Evolutionary conservation across 2,329 filamentous ascomycete species (phyloP), one percentile per base, ranked within the genome.

Genomic region (Ceratocystis ficicola): DNA sequence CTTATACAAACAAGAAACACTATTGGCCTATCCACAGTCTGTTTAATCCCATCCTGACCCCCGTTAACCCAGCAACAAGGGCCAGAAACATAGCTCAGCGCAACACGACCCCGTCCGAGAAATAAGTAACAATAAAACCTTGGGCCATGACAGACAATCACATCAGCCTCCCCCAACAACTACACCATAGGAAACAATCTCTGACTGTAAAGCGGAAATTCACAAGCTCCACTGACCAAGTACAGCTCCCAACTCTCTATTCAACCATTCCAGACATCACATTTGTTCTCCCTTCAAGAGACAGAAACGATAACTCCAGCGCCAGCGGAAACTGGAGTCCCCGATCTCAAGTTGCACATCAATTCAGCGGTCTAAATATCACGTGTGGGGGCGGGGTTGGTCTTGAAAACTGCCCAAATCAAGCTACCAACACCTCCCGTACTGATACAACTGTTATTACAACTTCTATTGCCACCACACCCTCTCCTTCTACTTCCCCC

Each of bases 271-370:
- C 57, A 20, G 46, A 20, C 25, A 55, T 62, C 50, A 46, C 66
- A 44, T 67, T 67, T 63, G 62, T 62, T 28, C 63, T 62, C 32
- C 66, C 66, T 52, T 57, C 57, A 32, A n/a, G 30, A 22, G 63
- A 61, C 20, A 63, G 7, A 46, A 55, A 28, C 64, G 44, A 62
- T 44, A 62, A 44, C 62, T 28, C 46, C 60, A 28, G 48, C 44
- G 46, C 46, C 60, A 28, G 48, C 46, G 63, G 59, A 30, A 44
- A 44, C 20, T 28, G 55, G n/a, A 67, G 66, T 44, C 66, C 63
- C 36, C 63, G 63, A 22, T 63, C 66, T 41, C 63, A 67, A 60
- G 60, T 67, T 20, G 55, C 60, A 36, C 66, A 63, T 32, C 63
- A 67, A 30, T 67, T 67, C 17, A 52, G 63, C 63, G 60, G 48